Percentiles rank a stretch among this genome's conserved stretches.
Evolutionary conservation across 129 eudicot genomes (phyloP).

Genomic region (Saposhnikovia divaricata): DNA sequence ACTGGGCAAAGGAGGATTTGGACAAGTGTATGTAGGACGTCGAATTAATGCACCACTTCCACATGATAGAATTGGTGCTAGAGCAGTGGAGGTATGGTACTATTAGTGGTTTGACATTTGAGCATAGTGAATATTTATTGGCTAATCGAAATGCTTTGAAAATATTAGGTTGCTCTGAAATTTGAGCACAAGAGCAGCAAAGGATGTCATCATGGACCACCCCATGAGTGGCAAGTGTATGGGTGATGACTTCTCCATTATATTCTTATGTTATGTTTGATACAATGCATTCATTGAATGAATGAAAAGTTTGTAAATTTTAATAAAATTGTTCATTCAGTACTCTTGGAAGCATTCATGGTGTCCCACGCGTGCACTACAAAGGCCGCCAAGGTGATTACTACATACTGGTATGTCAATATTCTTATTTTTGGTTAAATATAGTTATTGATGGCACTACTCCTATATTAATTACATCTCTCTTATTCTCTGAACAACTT

Average conservation of each 20-base stretch:
- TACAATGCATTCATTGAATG: background rate
- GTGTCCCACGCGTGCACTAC: slow-evolving; percentile 10
- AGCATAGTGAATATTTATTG: background rate
- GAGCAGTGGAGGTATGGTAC: slow-evolving; percentile 66
- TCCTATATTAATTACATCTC: background rate
- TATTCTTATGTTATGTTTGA: slow-evolving; percentile 4
- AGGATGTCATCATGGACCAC: slow-evolving; percentile 90
- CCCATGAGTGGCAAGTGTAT: slow-evolving; percentile 91
- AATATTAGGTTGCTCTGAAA: slow-evolving; percentile 67
- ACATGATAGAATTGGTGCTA: slow-evolving; percentile 60
- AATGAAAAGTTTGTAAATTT: background rate
- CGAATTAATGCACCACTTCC: slow-evolving; percentile 51
- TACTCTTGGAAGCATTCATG: slow-evolving; percentile 5
- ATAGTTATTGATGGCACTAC: background rate
- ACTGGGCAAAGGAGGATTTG: slow-evolving; percentile 89
- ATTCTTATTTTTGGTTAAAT: background rate
- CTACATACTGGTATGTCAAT: slow-evolving; percentile 4
- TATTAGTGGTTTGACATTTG: background rate
- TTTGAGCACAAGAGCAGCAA: slow-evolving; percentile 87
- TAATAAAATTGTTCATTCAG: background rate
- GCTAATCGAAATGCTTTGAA: background rate
- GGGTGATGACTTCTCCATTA: slow-evolving; percentile 28
- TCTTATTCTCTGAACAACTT: background rate
- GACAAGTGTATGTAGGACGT: slow-evolving; percentile 88
- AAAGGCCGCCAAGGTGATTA: slow-evolving; percentile 9